Percentiles rank a stretch among this genome's conserved stretches.
These are phyloP conservation scores for Albifimbria verrucaria DNA, from an alignment of 2,329 filamentous ascomycete genomes.

Conservation along the genomic window DNA sequence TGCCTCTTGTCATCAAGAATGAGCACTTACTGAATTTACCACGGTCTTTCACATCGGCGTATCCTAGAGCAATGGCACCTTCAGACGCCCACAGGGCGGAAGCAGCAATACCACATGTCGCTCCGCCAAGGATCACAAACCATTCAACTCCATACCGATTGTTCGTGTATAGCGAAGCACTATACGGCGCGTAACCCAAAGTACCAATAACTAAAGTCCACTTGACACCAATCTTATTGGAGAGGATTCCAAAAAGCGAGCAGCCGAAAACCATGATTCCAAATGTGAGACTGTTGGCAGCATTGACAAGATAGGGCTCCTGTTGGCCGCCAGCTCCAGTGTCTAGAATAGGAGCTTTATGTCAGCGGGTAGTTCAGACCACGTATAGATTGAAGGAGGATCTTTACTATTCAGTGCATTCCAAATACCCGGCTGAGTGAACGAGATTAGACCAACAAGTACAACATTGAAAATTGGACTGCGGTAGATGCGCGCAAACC, in stretches of 20 bases:
- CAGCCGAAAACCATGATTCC: slow-evolving; percentile 44
- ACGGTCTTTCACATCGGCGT: slow-evolving; percentile 43
- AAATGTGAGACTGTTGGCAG: slow-evolving; percentile 20
- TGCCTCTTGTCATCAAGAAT: rapidly evolving
- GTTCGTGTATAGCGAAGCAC: slow-evolving; percentile 45
- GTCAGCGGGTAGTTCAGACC: no score
- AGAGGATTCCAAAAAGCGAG: slow-evolving; percentile 37
- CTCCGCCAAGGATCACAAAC: slow-evolving; percentile 48
- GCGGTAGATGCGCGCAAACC: slow-evolving; percentile 19
- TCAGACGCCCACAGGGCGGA: slow-evolving; percentile 50
- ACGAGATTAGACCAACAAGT: slow-evolving; percentile 49
- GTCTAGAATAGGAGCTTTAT: slow-evolving; percentile 11
- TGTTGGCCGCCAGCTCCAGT: slow-evolving; percentile 52
- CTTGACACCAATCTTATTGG: slow-evolving; percentile 46
- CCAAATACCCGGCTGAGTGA: slow-evolving; percentile 50
- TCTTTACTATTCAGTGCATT: slow-evolving; percentile 48
- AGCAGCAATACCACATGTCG: slow-evolving; percentile 46
- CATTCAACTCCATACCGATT: slow-evolving; percentile 50
- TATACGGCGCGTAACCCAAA: slow-evolving; percentile 46
- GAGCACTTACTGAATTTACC: slow-evolving; percentile 34
- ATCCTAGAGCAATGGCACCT: slow-evolving; percentile 47
- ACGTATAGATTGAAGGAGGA: no score
- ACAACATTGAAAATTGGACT: slow-evolving; percentile 46
- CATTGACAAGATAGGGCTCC: slow-evolving; percentile 40
- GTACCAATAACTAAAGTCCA: slow-evolving; percentile 43